Base-by-base conservation (phyloP, 108 stramenopile species). In the Schizochytrium sp. region DNA sequence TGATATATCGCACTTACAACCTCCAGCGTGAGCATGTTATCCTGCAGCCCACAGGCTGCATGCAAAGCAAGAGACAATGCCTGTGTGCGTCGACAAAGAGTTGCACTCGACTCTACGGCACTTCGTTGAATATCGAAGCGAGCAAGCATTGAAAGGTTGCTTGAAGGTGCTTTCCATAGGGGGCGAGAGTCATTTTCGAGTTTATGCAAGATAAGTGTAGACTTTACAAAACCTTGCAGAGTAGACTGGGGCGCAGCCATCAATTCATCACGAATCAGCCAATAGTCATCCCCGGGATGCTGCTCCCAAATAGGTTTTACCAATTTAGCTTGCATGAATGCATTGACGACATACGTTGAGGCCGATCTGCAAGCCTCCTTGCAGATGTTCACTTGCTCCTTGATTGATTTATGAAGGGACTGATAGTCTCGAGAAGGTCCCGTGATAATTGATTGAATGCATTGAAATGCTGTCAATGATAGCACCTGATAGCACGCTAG, bases 181-280 rank as follows among this genome's bases (percentile, higher is more conserved):
- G 64, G 1, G 1, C 64, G 64, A 8, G 64, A 7, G 0, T 69
- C 15, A 44, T 15, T 7, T 8, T 69, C 64, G 64, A 69, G 64
- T 15, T 38, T 69, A 44, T 69, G 64, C 12, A 49, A 53, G 53
- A 83, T 46, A 28, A 83, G 76, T 0, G 53, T 83, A 13, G 76
- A 47, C 15, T 83, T 49, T 5, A 42, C 53, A 49, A 83, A 83
- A 40, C 50, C 76, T 28, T 83, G 76, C 53, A 83, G 76, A 0
- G 8, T 10, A 0, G 76, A 38, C 28, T 83, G 76, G 12, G 76
- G 3, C 8, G 76, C 76, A 0, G 47, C 53, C 7, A 55, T 8
- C 5, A 83, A 5, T 53, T 55, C 53, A 7, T 83, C 76, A 10
- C 76, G 47, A 1, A 49, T 13, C 1, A 83, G 53, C 50, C 50